phyloP scores from a whole-genome alignment of 176 grass and related monocot genomes.

The Microstegium vimineum region DNA sequence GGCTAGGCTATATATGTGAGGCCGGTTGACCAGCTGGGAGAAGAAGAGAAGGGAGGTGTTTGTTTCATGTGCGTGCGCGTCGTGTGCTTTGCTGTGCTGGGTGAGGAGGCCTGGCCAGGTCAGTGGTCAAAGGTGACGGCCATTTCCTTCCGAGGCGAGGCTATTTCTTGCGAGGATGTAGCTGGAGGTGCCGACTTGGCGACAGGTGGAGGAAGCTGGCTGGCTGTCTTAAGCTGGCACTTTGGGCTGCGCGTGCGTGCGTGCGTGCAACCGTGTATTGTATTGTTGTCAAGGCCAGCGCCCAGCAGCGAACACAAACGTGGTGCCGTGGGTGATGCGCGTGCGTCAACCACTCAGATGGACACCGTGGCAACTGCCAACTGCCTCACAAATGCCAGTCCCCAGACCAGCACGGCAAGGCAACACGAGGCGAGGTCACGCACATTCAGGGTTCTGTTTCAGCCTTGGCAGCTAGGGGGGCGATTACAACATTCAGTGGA shows the following conservation, averaged over 20 bases:
- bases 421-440: too few species aligned
- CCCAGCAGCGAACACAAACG: too few species aligned
- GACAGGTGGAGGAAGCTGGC: background rate
- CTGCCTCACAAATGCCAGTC: background rate
- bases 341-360: background rate
- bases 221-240: too few species aligned
- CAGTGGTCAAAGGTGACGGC: constrained; percentile 45
- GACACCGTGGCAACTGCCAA: background rate
- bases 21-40: background rate
- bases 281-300: background rate
- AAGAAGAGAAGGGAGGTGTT: background rate
- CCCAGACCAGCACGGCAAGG: too few species aligned
- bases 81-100: background rate
- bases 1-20: background rate
- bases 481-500: too few species aligned
- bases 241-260: background rate
- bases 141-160: background rate
- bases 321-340: constrained; percentile 28
- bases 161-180: background rate
- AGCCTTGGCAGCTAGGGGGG: too few species aligned
- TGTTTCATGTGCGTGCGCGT: constrained; percentile 24
- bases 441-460: too few species aligned
- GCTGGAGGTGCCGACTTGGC: background rate
- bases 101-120: constrained; percentile 8
- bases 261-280: background rate